Evolutionary conservation across 345 rosid species (phyloP).

Genomic region (Dimocarpus longan): DNA sequence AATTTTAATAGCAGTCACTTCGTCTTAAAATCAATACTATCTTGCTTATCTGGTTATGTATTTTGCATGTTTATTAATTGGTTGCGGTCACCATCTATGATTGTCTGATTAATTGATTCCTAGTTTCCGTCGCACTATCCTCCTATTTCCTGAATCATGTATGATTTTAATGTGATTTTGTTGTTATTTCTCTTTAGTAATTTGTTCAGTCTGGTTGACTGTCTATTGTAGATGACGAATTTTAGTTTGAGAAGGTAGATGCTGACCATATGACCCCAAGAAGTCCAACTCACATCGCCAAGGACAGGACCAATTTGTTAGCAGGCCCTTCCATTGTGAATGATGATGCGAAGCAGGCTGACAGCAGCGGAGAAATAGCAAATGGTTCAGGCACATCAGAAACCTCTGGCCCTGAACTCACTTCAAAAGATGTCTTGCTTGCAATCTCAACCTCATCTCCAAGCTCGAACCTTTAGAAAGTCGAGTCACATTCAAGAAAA

Average conservation of each 20-base stretch:
- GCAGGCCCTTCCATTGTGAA: slow-evolving; percentile 15
- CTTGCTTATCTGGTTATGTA: background rate
- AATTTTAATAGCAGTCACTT: background rate
- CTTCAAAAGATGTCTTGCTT: slow-evolving; percentile 3
- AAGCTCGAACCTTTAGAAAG: slow-evolving; percentile 14
- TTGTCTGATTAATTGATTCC: background rate
- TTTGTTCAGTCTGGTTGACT: background rate
- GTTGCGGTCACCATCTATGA: background rate
- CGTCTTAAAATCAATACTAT: background rate
- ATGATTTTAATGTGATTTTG: background rate
- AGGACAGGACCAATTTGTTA: slow-evolving; percentile 8
- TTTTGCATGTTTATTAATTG: background rate
- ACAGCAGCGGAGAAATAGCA: slow-evolving; percentile 15
- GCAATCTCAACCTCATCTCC: slow-evolving; percentile 22
- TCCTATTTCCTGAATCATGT: background rate
- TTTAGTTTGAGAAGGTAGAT: slow-evolving; percentile 22
- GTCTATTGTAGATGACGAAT: slow-evolving; percentile 31
- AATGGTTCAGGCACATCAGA: slow-evolving; percentile 18
- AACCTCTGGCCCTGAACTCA: slow-evolving; percentile 11
- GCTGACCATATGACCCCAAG: slow-evolving; percentile 16
- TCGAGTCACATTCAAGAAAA: slow-evolving; percentile 29
- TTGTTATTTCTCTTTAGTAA: background rate
- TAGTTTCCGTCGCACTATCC: background rate
- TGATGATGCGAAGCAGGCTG: slow-evolving; percentile 23
- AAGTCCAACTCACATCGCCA: slow-evolving; percentile 18